Evolutionary conservation across 805 yeast genomes (phyloP).

Genomic region (Cyberlindnera nakhonratchasimensis): DNA sequence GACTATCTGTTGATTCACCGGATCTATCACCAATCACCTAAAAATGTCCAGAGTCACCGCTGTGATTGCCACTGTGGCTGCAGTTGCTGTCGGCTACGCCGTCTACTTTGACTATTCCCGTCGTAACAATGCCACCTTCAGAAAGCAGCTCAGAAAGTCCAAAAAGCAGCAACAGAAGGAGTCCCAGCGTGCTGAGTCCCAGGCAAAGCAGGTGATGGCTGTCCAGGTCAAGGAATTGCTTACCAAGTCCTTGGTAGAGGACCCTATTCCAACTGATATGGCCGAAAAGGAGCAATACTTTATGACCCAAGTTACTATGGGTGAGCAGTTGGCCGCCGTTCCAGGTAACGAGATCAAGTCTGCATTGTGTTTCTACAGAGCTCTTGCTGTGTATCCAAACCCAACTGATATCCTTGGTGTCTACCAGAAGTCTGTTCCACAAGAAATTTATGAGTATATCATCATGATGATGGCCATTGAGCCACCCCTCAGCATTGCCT

Average conservation of each 20-base stretch:
- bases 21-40: not conserved
- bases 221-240: constrained; percentile 60
- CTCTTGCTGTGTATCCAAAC: constrained; percentile 87
- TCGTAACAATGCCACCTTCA: constrained; percentile 77
- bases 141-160: constrained; percentile 66
- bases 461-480: constrained; percentile 86
- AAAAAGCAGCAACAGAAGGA: constrained; percentile 58
- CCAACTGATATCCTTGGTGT: constrained; percentile 89
- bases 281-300: constrained; percentile 73
- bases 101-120: constrained; percentile 90
- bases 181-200: constrained; percentile 50
- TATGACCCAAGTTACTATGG: constrained; percentile 77
- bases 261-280: constrained; percentile 74
- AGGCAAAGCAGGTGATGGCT: constrained; percentile 57
- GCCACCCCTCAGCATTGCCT: constrained; percentile 79
- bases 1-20: not conserved
- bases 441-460: constrained; percentile 74
- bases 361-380: constrained; percentile 90
- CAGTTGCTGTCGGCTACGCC: constrained; percentile 68
- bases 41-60: constrained; percentile 30
- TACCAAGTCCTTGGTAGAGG: constrained; percentile 56
- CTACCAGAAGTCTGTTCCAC: constrained; percentile 85
- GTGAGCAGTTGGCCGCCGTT: constrained; percentile 71
- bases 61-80: constrained; percentile 35
- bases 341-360: constrained; percentile 75